These are phyloP conservation scores for Psilocybe cyanescens DNA, from an alignment of 768 basidiomycete species.

Conservation along the genomic window DNA sequence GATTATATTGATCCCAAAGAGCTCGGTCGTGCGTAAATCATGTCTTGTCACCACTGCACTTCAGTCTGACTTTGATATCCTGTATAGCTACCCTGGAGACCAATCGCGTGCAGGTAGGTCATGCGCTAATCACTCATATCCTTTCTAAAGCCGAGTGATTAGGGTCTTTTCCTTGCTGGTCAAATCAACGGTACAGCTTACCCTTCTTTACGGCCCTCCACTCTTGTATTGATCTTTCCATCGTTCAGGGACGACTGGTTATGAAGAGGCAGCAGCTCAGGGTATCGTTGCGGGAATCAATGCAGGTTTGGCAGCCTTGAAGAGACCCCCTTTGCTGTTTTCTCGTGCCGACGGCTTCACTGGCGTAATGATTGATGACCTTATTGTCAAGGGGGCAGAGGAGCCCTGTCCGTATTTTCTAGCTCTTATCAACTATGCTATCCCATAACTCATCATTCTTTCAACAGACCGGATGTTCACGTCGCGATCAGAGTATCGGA, in stretches of 20 bases:
- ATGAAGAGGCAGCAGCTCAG: conserved; percentile 93
- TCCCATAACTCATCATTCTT: conserved; percentile 5
- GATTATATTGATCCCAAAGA: conserved; percentile 90
- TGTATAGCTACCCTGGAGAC: conserved; percentile 85
- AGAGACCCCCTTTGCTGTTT: conserved; percentile 60
- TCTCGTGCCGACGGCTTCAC: conserved; percentile 86
- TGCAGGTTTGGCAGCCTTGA: conserved; percentile 71
- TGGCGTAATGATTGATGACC: conserved; percentile 92
- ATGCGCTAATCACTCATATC: neutral
- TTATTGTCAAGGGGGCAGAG: conserved; percentile 86
- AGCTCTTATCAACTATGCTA: neutral
- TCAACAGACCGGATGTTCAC: conserved; percentile 90
- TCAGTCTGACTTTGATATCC: neutral
- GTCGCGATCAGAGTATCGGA: conserved; percentile 86
- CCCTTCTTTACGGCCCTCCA: neutral
- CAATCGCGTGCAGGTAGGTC: conserved; percentile 69
- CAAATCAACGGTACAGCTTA: conserved; percentile 77
- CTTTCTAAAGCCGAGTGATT: neutral
- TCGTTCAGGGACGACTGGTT: conserved; percentile 79
- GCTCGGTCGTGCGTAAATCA: conserved; percentile 57
- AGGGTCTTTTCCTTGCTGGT: conserved; percentile 88
- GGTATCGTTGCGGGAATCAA: conserved; percentile 89
- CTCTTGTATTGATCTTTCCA: neutral
- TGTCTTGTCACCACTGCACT: neutral
- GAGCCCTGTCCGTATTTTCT: conserved; percentile 74